phyloP scores from a whole-genome alignment of 805 yeast genomes.

The Kuraishia floccosa region DNA sequence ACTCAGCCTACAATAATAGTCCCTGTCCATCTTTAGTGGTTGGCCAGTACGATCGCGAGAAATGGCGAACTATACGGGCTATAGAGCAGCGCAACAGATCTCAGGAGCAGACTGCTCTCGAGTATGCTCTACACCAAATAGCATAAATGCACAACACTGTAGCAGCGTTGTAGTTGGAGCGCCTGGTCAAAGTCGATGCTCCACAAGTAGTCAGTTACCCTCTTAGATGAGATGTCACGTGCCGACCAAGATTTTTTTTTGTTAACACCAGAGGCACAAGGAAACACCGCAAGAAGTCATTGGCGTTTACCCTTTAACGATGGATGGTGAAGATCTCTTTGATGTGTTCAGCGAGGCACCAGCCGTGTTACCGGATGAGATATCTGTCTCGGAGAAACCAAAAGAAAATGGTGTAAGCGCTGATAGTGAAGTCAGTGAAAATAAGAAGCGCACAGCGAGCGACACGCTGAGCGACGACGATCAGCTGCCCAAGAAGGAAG shows the following conservation, averaged over 20 bases:
- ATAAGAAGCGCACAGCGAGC: conserved; percentile 6
- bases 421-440: conserved; percentile 7
- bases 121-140: too few species aligned
- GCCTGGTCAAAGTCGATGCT: too few species aligned
- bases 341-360: conserved; percentile 52
- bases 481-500: conserved; percentile 5
- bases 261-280: not conserved
- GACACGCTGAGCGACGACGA: conserved; percentile 7
- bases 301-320: not conserved
- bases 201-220: too few species aligned
- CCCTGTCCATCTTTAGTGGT: conserved; percentile 45
- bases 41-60: conserved; percentile 57
- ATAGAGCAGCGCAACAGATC: too few species aligned
- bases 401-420: not conserved
- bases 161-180: too few species aligned
- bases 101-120: too few species aligned
- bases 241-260: conserved; percentile 1
- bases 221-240: too few species aligned
- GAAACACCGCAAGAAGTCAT: not conserved
- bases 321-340: conserved; percentile 40
- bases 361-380: conserved; percentile 9
- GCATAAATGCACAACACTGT: too few species aligned
- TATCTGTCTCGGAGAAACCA: conserved; percentile 11
- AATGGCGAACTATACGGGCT: conserved; percentile 43
- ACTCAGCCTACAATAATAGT: conserved; percentile 18